Evolutionary conservation across 352 stramenopile genomes (phyloP).

Genomic region (Globisporangium orthogonon): DNA sequence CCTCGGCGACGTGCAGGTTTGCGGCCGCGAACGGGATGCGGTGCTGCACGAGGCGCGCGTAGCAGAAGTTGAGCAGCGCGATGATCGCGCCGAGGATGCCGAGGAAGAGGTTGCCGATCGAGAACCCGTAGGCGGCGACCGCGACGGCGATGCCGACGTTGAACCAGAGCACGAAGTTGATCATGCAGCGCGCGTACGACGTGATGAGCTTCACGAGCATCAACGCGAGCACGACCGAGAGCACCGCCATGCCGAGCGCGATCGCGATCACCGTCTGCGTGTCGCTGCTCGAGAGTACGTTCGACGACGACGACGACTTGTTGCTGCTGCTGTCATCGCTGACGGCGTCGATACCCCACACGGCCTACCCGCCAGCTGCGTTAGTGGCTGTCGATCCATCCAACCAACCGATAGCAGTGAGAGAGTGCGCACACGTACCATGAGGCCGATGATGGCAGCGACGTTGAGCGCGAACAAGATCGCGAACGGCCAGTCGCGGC

Average conservation of each 20-base stretch:
- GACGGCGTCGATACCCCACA: slow-evolving; percentile 67
- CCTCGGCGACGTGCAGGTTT: slow-evolving; percentile 87
- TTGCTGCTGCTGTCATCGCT: slow-evolving; percentile 16
- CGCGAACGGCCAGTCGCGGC: slow-evolving; percentile 75
- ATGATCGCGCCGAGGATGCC: slow-evolving; percentile 59
- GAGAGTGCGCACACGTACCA: slow-evolving; percentile 12
- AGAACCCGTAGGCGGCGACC: slow-evolving; percentile 61
- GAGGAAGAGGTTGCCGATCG: slow-evolving; percentile 61
- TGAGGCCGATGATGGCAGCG: slow-evolving; percentile 59
- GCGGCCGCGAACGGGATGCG: slow-evolving; percentile 92
- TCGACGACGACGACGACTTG: slow-evolving; percentile 24
- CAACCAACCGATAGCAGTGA: neutral
- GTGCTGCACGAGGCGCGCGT: slow-evolving; percentile 78
- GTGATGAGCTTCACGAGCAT: slow-evolving; percentile 78
- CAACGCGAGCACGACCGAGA: slow-evolving; percentile 56
- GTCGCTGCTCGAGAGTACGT: slow-evolving; percentile 45
- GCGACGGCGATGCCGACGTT: slow-evolving; percentile 70
- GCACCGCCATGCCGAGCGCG: slow-evolving; percentile 42
- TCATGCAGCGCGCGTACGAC: slow-evolving; percentile 72
- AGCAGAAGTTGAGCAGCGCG: slow-evolving; percentile 75
- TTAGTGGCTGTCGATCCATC: neutral
- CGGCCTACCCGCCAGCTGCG: slow-evolving; percentile 10
- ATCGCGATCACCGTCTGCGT: slow-evolving; percentile 56
- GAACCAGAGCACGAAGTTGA: slow-evolving; percentile 84
- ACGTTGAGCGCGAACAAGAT: slow-evolving; percentile 78